Percentiles rank a stretch among this genome's conserved stretches.
Conservation (phyloP, 192 early-diverging fungal genomes). For the Jimgerdemannia flammicorona region DNA sequence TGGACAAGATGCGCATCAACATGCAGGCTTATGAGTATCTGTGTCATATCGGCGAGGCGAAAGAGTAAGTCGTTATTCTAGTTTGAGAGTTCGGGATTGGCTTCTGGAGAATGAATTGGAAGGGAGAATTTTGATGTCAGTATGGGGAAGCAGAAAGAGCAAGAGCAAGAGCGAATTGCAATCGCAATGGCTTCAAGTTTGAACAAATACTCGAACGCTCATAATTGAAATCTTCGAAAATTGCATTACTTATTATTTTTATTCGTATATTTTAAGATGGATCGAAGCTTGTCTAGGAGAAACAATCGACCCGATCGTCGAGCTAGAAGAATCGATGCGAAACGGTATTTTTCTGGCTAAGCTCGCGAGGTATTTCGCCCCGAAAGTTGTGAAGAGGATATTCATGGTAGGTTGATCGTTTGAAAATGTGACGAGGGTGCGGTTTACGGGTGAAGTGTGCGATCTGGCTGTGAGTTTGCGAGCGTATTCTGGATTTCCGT, state of each 20-base stretch:
- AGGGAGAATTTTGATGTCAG: too few species aligned
- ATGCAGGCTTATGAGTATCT: slow-evolving; percentile 98
- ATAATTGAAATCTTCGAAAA: too few species aligned
- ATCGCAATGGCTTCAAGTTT: too few species aligned
- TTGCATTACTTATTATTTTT: slow-evolving; percentile 1
- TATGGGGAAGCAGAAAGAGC: too few species aligned
- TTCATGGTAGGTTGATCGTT: slow-evolving; percentile 53
- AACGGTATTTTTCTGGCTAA: slow-evolving; percentile 93
- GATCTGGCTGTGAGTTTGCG: neutral
- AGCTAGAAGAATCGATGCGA: slow-evolving; percentile 86
- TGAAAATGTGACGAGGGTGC: too few species aligned
- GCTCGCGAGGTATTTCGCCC: slow-evolving; percentile 79
- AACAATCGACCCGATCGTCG: slow-evolving; percentile 70
- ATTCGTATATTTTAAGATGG: slow-evolving; percentile 58
- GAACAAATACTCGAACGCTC: too few species aligned
- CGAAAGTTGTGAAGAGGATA: slow-evolving; percentile 81
- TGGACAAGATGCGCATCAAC: slow-evolving; percentile 84
- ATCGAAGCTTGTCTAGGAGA: slow-evolving; percentile 90
- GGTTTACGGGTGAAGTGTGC: too few species aligned
- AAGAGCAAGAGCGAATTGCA: too few species aligned
- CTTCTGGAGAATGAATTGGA: too few species aligned
- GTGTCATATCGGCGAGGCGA: slow-evolving; percentile 98
- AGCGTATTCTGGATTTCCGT: neutral
- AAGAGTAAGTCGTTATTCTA: slow-evolving; percentile 89
- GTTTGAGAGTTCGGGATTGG: neutral